Evolutionary conservation across 2,329 filamentous ascomycete genomes (phyloP).

Genomic region (Fusarium drepaniforme): DNA sequence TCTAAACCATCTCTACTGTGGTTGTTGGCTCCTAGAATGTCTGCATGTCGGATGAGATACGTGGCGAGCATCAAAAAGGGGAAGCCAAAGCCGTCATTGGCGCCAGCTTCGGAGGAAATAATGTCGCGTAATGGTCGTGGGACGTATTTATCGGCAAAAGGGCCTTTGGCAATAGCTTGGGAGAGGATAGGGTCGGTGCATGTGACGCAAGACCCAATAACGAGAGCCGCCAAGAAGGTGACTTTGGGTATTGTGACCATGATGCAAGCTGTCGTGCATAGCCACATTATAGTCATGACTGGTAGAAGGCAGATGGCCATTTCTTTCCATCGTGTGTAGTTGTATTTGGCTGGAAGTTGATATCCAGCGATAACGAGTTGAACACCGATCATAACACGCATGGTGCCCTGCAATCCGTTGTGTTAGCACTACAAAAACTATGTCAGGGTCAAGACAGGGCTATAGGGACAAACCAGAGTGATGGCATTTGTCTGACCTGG

Average conservation of each 20-base stretch:
- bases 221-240: slow-evolving; percentile 64
- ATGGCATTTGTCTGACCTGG: neutral
- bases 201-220: slow-evolving; percentile 71
- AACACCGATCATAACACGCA: slow-evolving; percentile 71
- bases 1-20: neutral
- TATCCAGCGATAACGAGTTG: slow-evolving; percentile 74
- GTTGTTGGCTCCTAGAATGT: neutral
- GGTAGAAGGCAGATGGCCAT: slow-evolving; percentile 68
- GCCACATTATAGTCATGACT: slow-evolving; percentile 73
- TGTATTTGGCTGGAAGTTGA: slow-evolving; percentile 70
- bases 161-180: slow-evolving; percentile 43
- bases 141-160: slow-evolving; percentile 70
- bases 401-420: slow-evolving; percentile 52
- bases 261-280: slow-evolving; percentile 68
- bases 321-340: slow-evolving; percentile 61
- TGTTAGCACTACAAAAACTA: neutral
- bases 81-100: slow-evolving; percentile 55
- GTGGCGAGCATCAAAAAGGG: slow-evolving; percentile 60
- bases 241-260: slow-evolving; percentile 66
- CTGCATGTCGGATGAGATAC: slow-evolving; percentile 21
- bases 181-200: slow-evolving; percentile 58
- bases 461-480: neutral
- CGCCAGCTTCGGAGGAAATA: slow-evolving; percentile 72
- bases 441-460: neutral
- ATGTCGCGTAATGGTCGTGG: slow-evolving; percentile 68